Percentiles rank a stretch among this genome's conserved stretches.
phyloP scores from a whole-genome alignment of 495 filamentous ascomycete species.

The Jackrogersella minutella region DNA sequence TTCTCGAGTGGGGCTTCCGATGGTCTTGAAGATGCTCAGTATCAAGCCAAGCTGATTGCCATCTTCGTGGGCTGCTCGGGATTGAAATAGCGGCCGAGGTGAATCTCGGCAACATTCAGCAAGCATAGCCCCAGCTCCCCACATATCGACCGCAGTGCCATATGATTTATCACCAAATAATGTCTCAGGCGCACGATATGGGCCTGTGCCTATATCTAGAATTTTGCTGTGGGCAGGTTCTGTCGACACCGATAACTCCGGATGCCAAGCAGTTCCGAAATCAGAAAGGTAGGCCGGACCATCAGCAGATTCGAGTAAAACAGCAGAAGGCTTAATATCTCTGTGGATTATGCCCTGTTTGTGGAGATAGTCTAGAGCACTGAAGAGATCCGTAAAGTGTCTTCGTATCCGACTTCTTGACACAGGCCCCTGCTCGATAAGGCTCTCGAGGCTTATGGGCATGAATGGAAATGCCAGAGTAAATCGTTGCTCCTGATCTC shows the following conservation, averaged over 20 bases:
- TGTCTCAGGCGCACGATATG: constrained; percentile 88
- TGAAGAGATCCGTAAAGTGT: constrained; percentile 72
- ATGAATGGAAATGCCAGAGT: constrained; percentile 86
- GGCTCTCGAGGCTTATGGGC: constrained; percentile 70
- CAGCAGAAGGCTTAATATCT: constrained; percentile 91
- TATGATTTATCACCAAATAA: constrained; percentile 86
- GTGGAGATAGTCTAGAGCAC: constrained; percentile 77
- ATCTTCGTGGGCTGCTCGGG: constrained; percentile 71
- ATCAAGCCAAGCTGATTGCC: constrained; percentile 93
- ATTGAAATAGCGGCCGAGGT: constrained; percentile 75
- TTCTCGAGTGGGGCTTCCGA: constrained; percentile 81
- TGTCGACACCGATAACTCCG: constrained; percentile 59
- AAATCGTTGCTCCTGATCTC: constrained; percentile 71
- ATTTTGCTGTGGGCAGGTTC: constrained; percentile 78
- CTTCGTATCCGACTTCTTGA: constrained; percentile 45
- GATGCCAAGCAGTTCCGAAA: constrained; percentile 90
- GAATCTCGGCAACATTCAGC: constrained; percentile 69
- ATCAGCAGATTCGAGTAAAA: constrained; percentile 72
- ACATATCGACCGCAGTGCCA: constrained; percentile 77
- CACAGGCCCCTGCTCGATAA: constrained; percentile 58
- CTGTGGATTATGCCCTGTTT: constrained; percentile 81
- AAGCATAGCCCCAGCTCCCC: constrained; percentile 86
- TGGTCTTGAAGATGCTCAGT: constrained; percentile 83
- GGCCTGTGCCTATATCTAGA: constrained; percentile 90
- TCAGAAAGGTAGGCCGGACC: constrained; percentile 83